Conservation (phyloP, 805 yeast genomes). For the Lachancea thermotolerans region DNA sequence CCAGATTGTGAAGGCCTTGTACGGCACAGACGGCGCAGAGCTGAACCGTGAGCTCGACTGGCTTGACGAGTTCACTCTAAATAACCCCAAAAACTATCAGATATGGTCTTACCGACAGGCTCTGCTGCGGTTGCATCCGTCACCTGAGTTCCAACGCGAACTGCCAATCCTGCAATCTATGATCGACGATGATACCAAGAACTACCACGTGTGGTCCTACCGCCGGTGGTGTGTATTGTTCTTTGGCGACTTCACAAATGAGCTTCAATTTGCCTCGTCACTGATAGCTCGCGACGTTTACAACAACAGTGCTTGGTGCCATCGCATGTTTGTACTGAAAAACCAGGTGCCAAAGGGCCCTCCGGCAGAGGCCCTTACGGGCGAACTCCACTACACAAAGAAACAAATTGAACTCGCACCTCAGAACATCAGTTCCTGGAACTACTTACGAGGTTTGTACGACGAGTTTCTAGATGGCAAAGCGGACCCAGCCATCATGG, state of each 20-base stretch:
- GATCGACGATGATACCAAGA: constrained; percentile 75
- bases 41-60: constrained; percentile 58
- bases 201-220: constrained; percentile 96
- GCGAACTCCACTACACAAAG: constrained; percentile 50
- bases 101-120: constrained; percentile 92
- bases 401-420: constrained; percentile 53
- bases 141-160: constrained; percentile 42
- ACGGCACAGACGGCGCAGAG: constrained; percentile 21
- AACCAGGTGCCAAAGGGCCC: constrained; percentile 11
- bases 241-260: constrained; percentile 45
- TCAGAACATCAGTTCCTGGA: constrained; percentile 82
- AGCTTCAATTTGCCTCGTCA: constrained; percentile 43
- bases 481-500: constrained; percentile 36
- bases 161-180: constrained; percentile 57
- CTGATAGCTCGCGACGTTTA: constrained; percentile 58
- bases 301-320: constrained; percentile 93
- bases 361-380: constrained; percentile 20
- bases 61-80: constrained; percentile 69
- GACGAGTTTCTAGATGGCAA: constrained; percentile 19
- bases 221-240: constrained; percentile 71
- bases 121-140: constrained; percentile 38
- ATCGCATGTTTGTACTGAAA: constrained; percentile 56
- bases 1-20: constrained; percentile 40
- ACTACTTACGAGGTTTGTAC: constrained; percentile 61
- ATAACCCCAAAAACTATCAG: constrained; percentile 86